Base-by-base conservation (phyloP, 2,329 filamentous ascomycete species). In the Zymoseptoria crescenta region DNA sequence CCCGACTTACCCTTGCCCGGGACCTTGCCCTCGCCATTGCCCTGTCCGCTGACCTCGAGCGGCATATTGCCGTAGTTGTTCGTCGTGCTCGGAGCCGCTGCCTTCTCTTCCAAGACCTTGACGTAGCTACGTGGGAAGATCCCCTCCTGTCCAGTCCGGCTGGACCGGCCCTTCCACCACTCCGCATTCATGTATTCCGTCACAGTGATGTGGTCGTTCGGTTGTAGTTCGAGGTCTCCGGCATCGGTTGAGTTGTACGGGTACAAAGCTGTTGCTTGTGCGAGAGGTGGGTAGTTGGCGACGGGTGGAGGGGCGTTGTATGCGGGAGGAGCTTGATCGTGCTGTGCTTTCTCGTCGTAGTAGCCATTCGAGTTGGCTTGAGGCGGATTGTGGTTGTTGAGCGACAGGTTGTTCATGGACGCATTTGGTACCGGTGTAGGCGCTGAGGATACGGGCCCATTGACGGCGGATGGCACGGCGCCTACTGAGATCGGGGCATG, bases 121-220 rank as follows among this genome's bases (percentile, higher is more conserved):
- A 96, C 92, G 72, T 97, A 97, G 73, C 83, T 91, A 67, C 87
- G 84, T n/a, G 93, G 93, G 81, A 97, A 97, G 73, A 97, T 96
- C 68, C 93, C 93, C 76, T 96, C 90, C 66, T 84, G 78, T 58
- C 87, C 87, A 8, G 91, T 96, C 56, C 91, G 85, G 70, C 87
- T 80, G 75, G 96, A 96, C 67, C 83, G 84, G 66, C 93, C 93
- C 80, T 91, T 87, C 91, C 91, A 96, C 93, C 93, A 97, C 75
- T 97, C 92, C 63, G 87, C 85, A 76, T 97, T 97, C 87, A 96
- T 94, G 79, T 96, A 92, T 50, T 96, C 90, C 65, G 85, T 83
- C 21, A 97, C 88, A 60, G 84, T 82, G 67, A 97, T 81, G 64
- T 81, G 80, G 76, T 97, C 93, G 71, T 92, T 87, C 62, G 87